Percentiles rank a stretch among this genome's conserved stretches.
phyloP scores from a whole-genome alignment of 352 stramenopile genomes.

The Globisporangium orthogonon region DNA sequence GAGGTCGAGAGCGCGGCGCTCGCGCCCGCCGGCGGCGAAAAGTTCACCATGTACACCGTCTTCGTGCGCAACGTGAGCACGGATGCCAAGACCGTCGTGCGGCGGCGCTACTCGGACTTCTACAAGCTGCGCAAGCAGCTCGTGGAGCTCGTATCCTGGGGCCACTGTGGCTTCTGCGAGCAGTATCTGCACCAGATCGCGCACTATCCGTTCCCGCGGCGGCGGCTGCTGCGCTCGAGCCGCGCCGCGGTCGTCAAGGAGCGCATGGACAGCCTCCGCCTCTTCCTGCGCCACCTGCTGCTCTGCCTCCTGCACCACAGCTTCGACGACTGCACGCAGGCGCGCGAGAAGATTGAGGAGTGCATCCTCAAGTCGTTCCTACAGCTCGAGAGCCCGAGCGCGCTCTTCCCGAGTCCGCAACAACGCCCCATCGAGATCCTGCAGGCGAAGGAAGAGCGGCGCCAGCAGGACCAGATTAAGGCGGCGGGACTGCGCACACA shows the following conservation, averaged over 20 bases:
- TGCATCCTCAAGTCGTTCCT: constrained; percentile 73
- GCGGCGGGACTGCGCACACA: constrained; percentile 50
- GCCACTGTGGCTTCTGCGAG: constrained; percentile 64
- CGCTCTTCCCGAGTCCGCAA: constrained; percentile 47
- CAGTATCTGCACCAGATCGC: constrained; percentile 60
- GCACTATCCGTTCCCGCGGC: constrained; percentile 72
- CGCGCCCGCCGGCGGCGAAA: constrained; percentile 30
- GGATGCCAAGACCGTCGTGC: constrained; percentile 67
- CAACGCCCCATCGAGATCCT: constrained; percentile 50
- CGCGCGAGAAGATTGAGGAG: constrained; percentile 58
- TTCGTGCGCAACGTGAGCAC: constrained; percentile 71
- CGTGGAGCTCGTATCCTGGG: constrained; percentile 73
- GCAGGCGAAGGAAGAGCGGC: constrained; percentile 63
- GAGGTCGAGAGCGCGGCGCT: constrained; percentile 24
- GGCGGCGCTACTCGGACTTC: constrained; percentile 83
- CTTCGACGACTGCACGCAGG: constrained; percentile 64
- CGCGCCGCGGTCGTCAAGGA: constrained; percentile 67
- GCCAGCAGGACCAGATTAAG: constrained; percentile 61
- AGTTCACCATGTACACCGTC: constrained; percentile 84
- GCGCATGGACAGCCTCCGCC: constrained; percentile 74
- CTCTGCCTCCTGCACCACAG: constrained; percentile 61
- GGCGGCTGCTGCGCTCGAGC: constrained; percentile 69
- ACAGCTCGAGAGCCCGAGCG: constrained; percentile 56
- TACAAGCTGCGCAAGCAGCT: constrained; percentile 81
- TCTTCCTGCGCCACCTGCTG: constrained; percentile 76